These are phyloP conservation scores for Nyctanthes arbortristis DNA, from an alignment of 257 asterid genomes.

Conservation along the genomic window DNA sequence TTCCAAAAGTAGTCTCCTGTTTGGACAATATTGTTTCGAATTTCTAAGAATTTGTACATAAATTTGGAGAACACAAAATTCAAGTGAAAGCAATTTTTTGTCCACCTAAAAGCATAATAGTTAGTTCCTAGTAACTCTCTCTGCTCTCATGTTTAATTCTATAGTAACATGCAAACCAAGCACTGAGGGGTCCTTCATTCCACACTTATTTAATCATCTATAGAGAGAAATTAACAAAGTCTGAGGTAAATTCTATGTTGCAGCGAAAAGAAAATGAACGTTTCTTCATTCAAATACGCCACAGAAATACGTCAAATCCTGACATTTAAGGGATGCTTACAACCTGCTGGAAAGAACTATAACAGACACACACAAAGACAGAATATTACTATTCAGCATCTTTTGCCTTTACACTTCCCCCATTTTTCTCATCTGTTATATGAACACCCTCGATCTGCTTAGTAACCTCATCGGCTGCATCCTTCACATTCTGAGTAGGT, in stretches of 20 bases:
- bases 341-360: conserved; percentile 26
- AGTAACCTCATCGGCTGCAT: conserved; percentile 47
- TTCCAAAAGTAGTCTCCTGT: too few relatives aligned
- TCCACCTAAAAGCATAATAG: neutral
- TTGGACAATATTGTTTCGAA: too few relatives aligned
- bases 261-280: conserved; percentile 18
- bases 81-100: neutral
- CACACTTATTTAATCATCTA: too few relatives aligned
- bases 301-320: conserved; percentile 9
- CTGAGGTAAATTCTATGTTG: too few relatives aligned
- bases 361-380: conserved; percentile 15
- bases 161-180: too few relatives aligned
- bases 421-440: conserved; percentile 35
- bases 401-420: conserved; percentile 29
- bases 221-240: too few relatives aligned
- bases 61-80: neutral
- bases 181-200: too few relatives aligned
- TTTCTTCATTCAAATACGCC: conserved; percentile 25
- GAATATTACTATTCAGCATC: conserved; percentile 26
- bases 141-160: too few relatives aligned
- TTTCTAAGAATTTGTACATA: too few relatives aligned
- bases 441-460: conserved; percentile 54
- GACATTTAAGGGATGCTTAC: conserved; percentile 28
- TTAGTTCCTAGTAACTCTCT: too few relatives aligned
- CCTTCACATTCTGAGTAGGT: conserved; percentile 38